Evolutionary conservation across 495 filamentous ascomycete species (phyloP).

Genomic region (Sabuloglossum arenarium): DNA sequence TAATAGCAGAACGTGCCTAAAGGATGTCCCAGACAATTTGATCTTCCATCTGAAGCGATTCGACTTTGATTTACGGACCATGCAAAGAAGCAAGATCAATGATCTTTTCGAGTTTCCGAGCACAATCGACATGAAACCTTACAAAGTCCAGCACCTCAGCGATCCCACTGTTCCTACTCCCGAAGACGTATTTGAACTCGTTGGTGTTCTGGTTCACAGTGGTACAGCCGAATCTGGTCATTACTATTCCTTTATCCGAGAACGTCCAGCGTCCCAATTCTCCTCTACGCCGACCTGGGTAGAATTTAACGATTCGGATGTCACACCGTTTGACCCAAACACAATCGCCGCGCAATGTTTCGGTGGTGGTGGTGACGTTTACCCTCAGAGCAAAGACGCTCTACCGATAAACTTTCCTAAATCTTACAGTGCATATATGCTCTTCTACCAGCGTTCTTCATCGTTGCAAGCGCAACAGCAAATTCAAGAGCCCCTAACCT

Average conservation of each 20-base stretch:
- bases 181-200: slow-evolving; percentile 71
- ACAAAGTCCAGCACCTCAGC: slow-evolving; percentile 71
- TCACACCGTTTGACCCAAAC: slow-evolving; percentile 49
- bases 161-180: slow-evolving; percentile 29
- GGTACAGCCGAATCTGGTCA: slow-evolving; percentile 90
- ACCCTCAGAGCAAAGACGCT: slow-evolving; percentile 20
- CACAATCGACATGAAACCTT: slow-evolving; percentile 74
- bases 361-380: slow-evolving; percentile 41
- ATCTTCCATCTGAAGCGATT: slow-evolving; percentile 96
- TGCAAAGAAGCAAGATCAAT: slow-evolving; percentile 84
- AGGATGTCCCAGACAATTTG: slow-evolving; percentile 81
- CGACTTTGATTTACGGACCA: slow-evolving; percentile 73
- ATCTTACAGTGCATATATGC: slow-evolving; percentile 81
- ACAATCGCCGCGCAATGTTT: slow-evolving; percentile 59
- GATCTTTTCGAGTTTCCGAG: slow-evolving; percentile 78
- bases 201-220: slow-evolving; percentile 79
- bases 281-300: slow-evolving; percentile 42
- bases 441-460: slow-evolving; percentile 80
- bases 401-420: slow-evolving; percentile 34
- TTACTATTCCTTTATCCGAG: slow-evolving; percentile 88
- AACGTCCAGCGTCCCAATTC: slow-evolving; percentile 36
- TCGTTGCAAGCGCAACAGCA: slow-evolving; percentile 31
- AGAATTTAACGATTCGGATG: slow-evolving; percentile 81
- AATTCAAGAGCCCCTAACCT: slow-evolving; percentile 9
- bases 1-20: slow-evolving; percentile 50